Evolutionary conservation across 2,329 filamentous ascomycete genomes (phyloP).

Genomic region (Aureobasidium leucospermi): DNA sequence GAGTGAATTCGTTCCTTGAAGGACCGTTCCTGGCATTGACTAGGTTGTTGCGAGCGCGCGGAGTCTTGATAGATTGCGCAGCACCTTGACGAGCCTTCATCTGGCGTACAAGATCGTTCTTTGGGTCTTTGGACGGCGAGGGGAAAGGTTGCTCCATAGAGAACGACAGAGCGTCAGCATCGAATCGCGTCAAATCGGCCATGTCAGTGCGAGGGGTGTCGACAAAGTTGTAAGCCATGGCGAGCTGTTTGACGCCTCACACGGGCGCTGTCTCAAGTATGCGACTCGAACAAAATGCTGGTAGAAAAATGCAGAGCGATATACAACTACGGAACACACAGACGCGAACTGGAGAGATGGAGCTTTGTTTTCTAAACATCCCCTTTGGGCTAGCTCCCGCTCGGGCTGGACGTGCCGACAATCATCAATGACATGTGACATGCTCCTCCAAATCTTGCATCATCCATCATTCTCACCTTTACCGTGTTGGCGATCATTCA

Average conservation of each 20-base stretch:
- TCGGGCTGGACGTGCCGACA: neutral
- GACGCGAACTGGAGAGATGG: slow-evolving; percentile 4
- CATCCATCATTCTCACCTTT: neutral
- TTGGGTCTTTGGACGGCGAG: slow-evolving; percentile 63
- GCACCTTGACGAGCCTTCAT: slow-evolving; percentile 56
- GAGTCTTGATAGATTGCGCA: slow-evolving; percentile 60
- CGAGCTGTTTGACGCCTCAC: slow-evolving; percentile 14
- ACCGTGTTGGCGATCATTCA: neutral
- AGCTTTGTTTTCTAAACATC: slow-evolving; percentile 13
- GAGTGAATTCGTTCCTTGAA: slow-evolving; percentile 75
- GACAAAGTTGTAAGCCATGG: slow-evolving; percentile 48
- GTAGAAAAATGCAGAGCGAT: slow-evolving; percentile 10
- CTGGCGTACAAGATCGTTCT: slow-evolving; percentile 64
- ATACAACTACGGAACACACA: neutral
- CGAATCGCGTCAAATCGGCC: slow-evolving; percentile 66
- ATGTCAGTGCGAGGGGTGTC: slow-evolving; percentile 81
- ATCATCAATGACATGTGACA: neutral
- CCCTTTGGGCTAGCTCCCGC: neutral
- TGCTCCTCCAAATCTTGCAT: neutral
- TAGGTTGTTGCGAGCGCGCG: slow-evolving; percentile 64
- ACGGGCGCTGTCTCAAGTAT: neutral
- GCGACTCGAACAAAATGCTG: slow-evolving; percentile 10
- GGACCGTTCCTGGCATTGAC: slow-evolving; percentile 57
- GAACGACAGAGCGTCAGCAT: slow-evolving; percentile 66
- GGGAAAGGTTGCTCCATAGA: slow-evolving; percentile 84